phyloP scores from a whole-genome alignment of 2,329 filamentous ascomycete species.

The Clarireedia homoeocarpa region DNA sequence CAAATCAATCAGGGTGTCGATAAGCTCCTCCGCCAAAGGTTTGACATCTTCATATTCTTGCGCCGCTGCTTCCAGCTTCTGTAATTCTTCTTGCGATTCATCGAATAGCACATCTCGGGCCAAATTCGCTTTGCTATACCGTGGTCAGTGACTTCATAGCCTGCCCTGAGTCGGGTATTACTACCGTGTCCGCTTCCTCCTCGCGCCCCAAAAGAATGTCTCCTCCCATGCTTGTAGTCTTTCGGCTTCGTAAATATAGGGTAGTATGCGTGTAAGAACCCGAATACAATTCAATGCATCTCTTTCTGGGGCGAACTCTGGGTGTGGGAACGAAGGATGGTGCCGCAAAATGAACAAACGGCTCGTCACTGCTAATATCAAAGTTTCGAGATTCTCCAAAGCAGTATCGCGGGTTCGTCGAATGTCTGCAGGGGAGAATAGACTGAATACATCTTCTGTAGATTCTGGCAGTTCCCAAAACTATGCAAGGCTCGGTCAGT shows the following conservation, averaged over 20 bases:
- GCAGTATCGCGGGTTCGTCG: constrained; percentile 80
- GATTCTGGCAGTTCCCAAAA: constrained; percentile 98
- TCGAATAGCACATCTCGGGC: constrained; percentile 79
- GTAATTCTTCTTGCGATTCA: constrained; percentile 52
- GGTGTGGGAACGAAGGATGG: constrained; percentile 84
- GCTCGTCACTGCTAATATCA: constrained; percentile 76
- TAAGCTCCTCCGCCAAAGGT: constrained; percentile 83
- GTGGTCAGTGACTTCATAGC: constrained; percentile 14
- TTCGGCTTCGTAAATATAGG: constrained; percentile 87
- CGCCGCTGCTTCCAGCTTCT: constrained; percentile 38
- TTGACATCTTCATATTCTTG: constrained; percentile 74
- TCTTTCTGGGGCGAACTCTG: constrained; percentile 71
- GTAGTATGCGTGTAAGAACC: constrained; percentile 79
- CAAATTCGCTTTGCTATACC: constrained; percentile 49
- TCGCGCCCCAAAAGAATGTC: constrained; percentile 80
- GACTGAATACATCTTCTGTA: constrained; percentile 90
- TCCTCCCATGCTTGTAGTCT: constrained; percentile 80
- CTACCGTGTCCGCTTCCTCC: constrained; percentile 56
- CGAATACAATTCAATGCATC: constrained; percentile 95
- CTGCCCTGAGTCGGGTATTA: not conserved
- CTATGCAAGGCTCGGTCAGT: constrained; percentile 37
- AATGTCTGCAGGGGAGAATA: constrained; percentile 85
- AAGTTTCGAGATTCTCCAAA: constrained; percentile 80
- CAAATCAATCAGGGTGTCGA: constrained; percentile 81
- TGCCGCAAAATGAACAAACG: constrained; percentile 76